Conservation (phyloP, 2,329 filamentous ascomycete genomes). For the Fusarium fracticaudum region DNA sequence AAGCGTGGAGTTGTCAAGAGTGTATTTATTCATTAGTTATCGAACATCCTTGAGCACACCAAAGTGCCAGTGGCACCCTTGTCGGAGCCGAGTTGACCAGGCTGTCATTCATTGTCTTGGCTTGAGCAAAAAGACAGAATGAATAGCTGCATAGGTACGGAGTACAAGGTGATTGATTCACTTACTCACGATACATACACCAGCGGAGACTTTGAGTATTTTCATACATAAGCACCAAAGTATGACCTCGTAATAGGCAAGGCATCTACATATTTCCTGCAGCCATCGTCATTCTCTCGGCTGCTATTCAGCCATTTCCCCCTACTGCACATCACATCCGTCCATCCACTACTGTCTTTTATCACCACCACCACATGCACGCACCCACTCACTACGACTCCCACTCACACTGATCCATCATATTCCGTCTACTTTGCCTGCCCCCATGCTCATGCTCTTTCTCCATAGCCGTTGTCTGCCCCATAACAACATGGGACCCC, state of each 20-base stretch:
- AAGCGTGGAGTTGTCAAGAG: slow-evolving; percentile 23
- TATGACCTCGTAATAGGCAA: slow-evolving; percentile 14
- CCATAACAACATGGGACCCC: slow-evolving; percentile 24
- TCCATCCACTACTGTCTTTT: background rate
- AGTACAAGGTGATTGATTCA: background rate
- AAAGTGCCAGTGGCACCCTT: slow-evolving; percentile 8
- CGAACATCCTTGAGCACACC: slow-evolving; percentile 22
- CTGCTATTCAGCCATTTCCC: slow-evolving; percentile 4
- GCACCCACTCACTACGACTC: slow-evolving; percentile 8
- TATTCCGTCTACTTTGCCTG: slow-evolving; percentile 24
- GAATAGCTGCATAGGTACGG: background rate
- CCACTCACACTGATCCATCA: slow-evolving; percentile 17
- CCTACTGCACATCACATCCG: slow-evolving; percentile 7
- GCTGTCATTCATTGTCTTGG: slow-evolving; percentile 7
- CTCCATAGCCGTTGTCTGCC: slow-evolving; percentile 22
- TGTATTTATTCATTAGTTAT: slow-evolving; percentile 11
- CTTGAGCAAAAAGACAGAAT: background rate
- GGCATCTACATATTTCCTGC: background rate
- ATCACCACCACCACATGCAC: slow-evolving; percentile 14
- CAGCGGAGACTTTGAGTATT: background rate
- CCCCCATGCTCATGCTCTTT: slow-evolving; percentile 14
- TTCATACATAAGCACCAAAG: slow-evolving; percentile 5
- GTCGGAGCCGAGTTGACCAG: slow-evolving; percentile 2
- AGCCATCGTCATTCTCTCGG: slow-evolving; percentile 16
- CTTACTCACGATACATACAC: background rate